Percentiles rank a stretch among this genome's conserved stretches.
Conservation (phyloP, 208 protist genomes). For the Leishmania lainsoni region DNA sequence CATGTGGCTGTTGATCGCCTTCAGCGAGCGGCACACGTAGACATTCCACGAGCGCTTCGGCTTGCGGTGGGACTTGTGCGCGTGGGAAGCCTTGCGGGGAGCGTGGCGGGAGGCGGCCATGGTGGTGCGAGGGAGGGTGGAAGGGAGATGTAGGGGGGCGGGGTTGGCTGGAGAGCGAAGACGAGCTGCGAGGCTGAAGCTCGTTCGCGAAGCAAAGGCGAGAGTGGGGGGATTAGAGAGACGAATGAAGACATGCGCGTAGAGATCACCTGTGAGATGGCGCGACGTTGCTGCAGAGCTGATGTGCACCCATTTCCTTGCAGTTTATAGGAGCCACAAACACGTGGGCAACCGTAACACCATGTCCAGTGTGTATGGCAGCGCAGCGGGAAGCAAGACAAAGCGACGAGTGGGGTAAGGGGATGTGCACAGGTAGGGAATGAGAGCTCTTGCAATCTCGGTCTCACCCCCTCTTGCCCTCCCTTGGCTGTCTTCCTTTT, state of each 20-base stretch:
- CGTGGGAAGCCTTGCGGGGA: slow-evolving; percentile 21
- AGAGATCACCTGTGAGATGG: background rate
- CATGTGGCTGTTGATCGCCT: slow-evolving; percentile 96
- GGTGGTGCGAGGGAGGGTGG: slow-evolving; percentile 1
- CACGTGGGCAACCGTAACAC: too few relatives aligned
- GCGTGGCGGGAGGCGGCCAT: slow-evolving; percentile 65
- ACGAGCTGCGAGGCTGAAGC: background rate
- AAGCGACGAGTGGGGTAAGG: background rate
- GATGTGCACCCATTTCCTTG: background rate
- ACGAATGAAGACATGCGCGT: background rate
- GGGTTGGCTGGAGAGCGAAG: background rate
- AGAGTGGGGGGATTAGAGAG: background rate
- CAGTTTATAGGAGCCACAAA: background rate
- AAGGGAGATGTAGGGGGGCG: background rate
- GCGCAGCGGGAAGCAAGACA: background rate
- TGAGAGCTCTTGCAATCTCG: too few relatives aligned
- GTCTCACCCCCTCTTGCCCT: background rate
- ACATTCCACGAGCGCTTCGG: slow-evolving; percentile 84
- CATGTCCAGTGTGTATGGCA: background rate
- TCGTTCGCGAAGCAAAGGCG: background rate
- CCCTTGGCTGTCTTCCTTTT: background rate
- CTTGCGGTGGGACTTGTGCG: slow-evolving; percentile 59
- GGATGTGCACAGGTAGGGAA: background rate
- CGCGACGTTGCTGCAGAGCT: background rate
- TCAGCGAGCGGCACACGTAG: slow-evolving; percentile 93